These are phyloP conservation scores for Zea luxurians DNA, from an alignment of 176 grass and related monocot genomes.

Conservation along the genomic window DNA sequence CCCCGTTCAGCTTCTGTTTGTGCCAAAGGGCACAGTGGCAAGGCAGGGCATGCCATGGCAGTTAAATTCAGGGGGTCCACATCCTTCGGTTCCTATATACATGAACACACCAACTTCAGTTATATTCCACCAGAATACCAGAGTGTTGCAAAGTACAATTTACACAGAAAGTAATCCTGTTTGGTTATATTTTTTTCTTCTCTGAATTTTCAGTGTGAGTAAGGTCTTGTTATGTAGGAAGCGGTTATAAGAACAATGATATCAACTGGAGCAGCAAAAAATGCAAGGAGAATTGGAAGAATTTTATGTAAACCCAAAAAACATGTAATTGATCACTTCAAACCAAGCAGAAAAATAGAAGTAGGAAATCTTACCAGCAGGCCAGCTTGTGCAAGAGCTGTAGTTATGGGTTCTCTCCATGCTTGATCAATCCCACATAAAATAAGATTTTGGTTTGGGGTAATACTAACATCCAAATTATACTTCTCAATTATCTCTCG, in stretches of 20 bases:
- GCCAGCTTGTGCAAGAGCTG: conserved; percentile 80
- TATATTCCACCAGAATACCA: neutral
- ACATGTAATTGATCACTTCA: neutral
- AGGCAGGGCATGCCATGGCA: conserved; percentile 90
- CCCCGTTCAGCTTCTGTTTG: conserved; percentile 96
- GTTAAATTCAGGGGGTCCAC: conserved; percentile 90
- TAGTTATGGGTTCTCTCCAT: conserved; percentile 65
- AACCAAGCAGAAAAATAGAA: neutral
- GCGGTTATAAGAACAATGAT: neutral
- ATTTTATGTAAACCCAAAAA: neutral
- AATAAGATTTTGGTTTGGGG: conserved; percentile 94
- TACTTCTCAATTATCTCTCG: conserved; percentile 96
- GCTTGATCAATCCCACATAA: conserved; percentile 76
- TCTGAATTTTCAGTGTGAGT: neutral
- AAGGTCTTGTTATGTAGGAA: neutral
- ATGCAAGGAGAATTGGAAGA: neutral
- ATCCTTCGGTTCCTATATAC: conserved; percentile 68
- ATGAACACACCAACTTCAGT: conserved; percentile 28
- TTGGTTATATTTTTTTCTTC: neutral
- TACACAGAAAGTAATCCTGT: neutral
- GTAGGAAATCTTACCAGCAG: conserved; percentile 64
- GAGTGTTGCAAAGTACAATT: conserved; percentile 1
- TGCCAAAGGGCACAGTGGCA: conserved; percentile 88
- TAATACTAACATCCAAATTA: conserved; percentile 76
- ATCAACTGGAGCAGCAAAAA: neutral